Conservation (phyloP, 129 eudicot genomes). For the Lactuca saligna region DNA sequence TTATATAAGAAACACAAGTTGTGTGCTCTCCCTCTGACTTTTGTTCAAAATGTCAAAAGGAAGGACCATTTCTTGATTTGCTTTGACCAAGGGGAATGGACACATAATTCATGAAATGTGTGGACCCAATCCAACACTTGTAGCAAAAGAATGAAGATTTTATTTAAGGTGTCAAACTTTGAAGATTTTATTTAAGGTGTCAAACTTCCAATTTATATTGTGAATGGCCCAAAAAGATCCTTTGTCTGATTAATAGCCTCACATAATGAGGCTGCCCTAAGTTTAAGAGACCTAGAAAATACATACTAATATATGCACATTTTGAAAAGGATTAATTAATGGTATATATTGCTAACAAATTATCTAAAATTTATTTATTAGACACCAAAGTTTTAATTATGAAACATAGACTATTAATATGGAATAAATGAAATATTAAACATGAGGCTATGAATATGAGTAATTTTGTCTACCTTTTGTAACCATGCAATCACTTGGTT, state of each 20-base stretch:
- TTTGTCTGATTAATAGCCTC: conserved; percentile 2
- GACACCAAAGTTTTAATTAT: too few species aligned
- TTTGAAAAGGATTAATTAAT: neutral
- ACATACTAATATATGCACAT: neutral
- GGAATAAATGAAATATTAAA: too few species aligned
- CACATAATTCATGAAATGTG: neutral
- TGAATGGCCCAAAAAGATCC: conserved; percentile 18
- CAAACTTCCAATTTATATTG: conserved; percentile 10
- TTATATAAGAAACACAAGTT: conserved; percentile 19
- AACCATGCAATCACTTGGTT: too few species aligned
- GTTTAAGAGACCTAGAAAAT: neutral
- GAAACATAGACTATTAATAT: too few species aligned
- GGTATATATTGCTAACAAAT: neutral
- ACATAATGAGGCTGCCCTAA: conserved; percentile 13
- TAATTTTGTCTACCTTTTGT: too few species aligned
- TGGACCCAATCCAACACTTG: neutral
- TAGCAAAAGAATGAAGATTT: conserved; percentile 8
- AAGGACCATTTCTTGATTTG: conserved; percentile 23
- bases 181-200: neutral
- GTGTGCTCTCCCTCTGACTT: conserved; percentile 23
- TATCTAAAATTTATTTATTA: too few species aligned
- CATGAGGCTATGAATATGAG: too few species aligned
- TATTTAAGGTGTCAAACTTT: neutral
- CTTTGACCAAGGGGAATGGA: conserved; percentile 14
- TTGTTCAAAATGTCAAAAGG: conserved; percentile 23